Evolutionary conservation across 345 rosid species (phyloP).

Genomic region (Lumnitzera littorea): DNA sequence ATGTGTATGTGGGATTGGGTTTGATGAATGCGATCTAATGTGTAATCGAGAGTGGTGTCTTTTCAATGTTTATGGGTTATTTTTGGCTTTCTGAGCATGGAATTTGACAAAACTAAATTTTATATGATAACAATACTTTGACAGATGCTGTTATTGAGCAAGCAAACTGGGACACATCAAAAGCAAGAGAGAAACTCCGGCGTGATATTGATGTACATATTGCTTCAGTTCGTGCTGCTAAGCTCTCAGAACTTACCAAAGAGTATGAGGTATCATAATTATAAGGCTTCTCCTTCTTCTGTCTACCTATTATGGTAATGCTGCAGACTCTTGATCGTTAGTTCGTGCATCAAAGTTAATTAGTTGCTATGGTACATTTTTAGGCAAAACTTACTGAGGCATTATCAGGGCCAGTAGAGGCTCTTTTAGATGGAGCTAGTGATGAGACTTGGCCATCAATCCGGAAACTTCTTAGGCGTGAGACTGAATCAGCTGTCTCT

Average conservation of each 20-base stretch:
- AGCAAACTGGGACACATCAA: slow-evolving; percentile 92
- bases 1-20: too few relatives aligned
- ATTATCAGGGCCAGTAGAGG: slow-evolving; percentile 81
- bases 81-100: too few relatives aligned
- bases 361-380: slow-evolving; percentile 16
- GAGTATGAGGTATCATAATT: slow-evolving; percentile 55
- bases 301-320: not conserved
- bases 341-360: too few relatives aligned
- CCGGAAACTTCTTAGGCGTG: slow-evolving; percentile 59
- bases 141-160: slow-evolving; percentile 78
- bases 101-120: not conserved
- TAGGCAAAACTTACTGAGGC: slow-evolving; percentile 75
- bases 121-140: slow-evolving; percentile 5
- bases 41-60: too few relatives aligned
- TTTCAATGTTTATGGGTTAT: too few relatives aligned
- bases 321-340: too few relatives aligned
- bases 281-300: not conserved
- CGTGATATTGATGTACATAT: slow-evolving; percentile 88
- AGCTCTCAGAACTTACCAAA: slow-evolving; percentile 73
- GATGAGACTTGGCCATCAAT: slow-evolving; percentile 86
- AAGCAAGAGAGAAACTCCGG: slow-evolving; percentile 62
- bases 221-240: slow-evolving; percentile 68
- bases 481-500: slow-evolving; percentile 60
- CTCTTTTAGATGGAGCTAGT: slow-evolving; percentile 84
- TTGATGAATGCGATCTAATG: too few relatives aligned